A percentile compares a stretch with the other conserved stretches of the same genome.
Conservation (phyloP, 441 rosid species). For the Kokia cookei region DNA sequence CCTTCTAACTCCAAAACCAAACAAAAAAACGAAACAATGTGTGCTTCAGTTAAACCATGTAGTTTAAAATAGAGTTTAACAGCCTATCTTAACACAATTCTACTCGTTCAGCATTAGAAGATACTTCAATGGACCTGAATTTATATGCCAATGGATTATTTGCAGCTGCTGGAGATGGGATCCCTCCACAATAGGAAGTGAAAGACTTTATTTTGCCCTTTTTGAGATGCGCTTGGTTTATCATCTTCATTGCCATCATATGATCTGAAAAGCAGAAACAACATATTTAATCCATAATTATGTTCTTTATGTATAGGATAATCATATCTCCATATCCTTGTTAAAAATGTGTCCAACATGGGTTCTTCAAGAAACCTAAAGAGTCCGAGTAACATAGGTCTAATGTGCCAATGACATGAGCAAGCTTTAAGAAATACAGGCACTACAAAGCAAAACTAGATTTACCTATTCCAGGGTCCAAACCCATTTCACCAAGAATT, state of each 20-base stretch:
- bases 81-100: not conserved
- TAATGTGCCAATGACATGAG: not conserved
- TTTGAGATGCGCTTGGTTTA: conserved; percentile 59
- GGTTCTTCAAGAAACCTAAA: not conserved
- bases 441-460: not conserved
- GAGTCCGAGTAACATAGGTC: not conserved
- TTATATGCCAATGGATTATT: conserved; percentile 89
- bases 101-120: not conserved
- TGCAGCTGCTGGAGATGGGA: conserved; percentile 97
- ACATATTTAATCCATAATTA: not conserved
- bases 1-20: not conserved
- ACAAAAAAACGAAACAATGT: not conserved
- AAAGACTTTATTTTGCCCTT: conserved; percentile 83
- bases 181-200: conserved; percentile 90
- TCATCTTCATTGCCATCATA: conserved; percentile 99
- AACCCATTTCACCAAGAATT: conserved; percentile 92
- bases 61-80: not conserved
- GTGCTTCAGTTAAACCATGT: not conserved
- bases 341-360: not conserved
- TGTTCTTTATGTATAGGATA: not conserved
- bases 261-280: conserved; percentile 51
- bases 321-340: not conserved
- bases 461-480: conserved; percentile 95
- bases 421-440: not conserved
- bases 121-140: conserved; percentile 55